Base-by-base conservation (phyloP, 164 flowering plant genomes). In the Chimonanthus salicifolius region DNA sequence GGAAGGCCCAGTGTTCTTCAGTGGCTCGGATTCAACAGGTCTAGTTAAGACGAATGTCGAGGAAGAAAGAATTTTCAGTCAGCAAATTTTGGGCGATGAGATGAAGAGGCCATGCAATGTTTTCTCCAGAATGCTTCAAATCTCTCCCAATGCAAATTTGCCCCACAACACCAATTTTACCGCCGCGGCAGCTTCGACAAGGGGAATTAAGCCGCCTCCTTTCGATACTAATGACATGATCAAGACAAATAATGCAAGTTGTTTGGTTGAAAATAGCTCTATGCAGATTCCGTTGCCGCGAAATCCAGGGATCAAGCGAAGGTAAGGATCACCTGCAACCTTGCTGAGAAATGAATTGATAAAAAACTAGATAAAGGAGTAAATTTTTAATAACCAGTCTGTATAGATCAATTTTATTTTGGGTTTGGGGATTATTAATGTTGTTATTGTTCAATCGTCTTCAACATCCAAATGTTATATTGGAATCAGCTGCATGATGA, bases 221-320 rank as follows among this genome's bases (percentile, higher is more conserved):
- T 74, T 76, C 67, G 67, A 71, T 62, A 6, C 74, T 67, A 73
- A 76, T 69, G 84, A 79, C 66, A 80, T 79, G 75, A 74, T 82
- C 64, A 79, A 71, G 63, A 70, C 49, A 18, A 80, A 51, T 49
- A 77, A 75, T 9, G 71, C 69, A 20, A 63, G 75, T 74, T 80
- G 86, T 68, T 74, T 82, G 64, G 21, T 77, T n/a, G 90, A 86
- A 11, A 83, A 67, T 63, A 73, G 78, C 11, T 82, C 78, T n/a
- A 13, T 84, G 75, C 97, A 91, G 90, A 90, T 91, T 88, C 85
- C 94, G 11, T 85, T 91, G 48, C 91, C 93, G 44, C 73, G 94
- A 78, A 89, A 85, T 81, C 83, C 89, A 72, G 91, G 90, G 47
- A 83, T 90, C 81, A 93, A 90, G 80, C 77, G 94, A 81, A 91